phyloP scores from a whole-genome alignment of 75 land plant genomes.

The Chamaecyparis obtusa region DNA sequence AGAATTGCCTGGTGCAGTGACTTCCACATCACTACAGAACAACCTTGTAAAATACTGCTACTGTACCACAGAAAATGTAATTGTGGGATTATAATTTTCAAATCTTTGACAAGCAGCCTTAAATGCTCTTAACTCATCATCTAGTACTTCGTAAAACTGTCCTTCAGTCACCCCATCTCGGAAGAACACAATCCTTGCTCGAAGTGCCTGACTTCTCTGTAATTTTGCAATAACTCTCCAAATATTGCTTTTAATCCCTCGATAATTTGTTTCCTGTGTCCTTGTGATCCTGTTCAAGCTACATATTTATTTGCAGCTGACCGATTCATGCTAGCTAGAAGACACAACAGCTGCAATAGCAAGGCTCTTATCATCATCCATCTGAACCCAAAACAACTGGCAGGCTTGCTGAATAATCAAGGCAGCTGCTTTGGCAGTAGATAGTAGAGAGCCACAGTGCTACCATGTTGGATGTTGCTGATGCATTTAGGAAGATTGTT shows the following conservation, averaged over 20 bases:
- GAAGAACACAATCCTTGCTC: constrained; percentile 74
- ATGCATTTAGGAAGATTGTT: too few relatives aligned
- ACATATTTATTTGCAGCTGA: constrained; percentile 76
- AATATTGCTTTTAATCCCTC: constrained; percentile 64
- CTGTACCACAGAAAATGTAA: constrained; percentile 86
- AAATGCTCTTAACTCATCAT: constrained; percentile 67
- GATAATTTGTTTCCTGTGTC: constrained; percentile 75
- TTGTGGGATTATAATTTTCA: constrained; percentile 55
- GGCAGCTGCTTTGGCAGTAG: constrained; percentile 59
- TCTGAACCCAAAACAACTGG: constrained; percentile 93
- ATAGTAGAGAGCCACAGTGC: constrained; percentile 59
- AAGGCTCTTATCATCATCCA: constrained; percentile 78
- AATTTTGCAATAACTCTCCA: constrained; percentile 64
- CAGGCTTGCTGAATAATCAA: constrained; percentile 47
- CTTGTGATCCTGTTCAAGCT: constrained; percentile 73
- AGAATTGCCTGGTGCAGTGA: constrained; percentile 4
- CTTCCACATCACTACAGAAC: constrained; percentile 46
- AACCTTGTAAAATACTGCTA: constrained; percentile 94
- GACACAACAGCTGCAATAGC: constrained; percentile 95
- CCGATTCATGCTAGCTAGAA: constrained; percentile 93
- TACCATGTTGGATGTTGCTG: too few relatives aligned
- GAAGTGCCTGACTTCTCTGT: constrained; percentile 34
- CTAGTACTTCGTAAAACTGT: constrained; percentile 75
- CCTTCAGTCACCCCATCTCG: constrained; percentile 96
- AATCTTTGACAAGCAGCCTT: constrained; percentile 52